Evolutionary conservation across 2,329 filamentous ascomycete species (phyloP).

Genomic region (Fusarium pseudocircinatum): DNA sequence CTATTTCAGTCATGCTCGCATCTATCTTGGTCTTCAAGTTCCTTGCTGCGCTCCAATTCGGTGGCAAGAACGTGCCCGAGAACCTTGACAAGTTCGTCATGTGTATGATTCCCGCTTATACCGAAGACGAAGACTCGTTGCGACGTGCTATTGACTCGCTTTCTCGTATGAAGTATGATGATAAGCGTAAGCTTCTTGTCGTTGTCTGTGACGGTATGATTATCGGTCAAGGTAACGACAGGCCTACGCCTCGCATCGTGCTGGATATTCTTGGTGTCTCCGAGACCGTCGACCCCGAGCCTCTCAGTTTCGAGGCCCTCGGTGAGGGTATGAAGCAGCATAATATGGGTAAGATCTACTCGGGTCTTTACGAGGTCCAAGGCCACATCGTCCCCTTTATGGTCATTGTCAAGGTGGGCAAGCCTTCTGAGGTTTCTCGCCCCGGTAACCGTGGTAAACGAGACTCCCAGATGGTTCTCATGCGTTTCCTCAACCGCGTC

Average conservation of each 20-base stretch:
- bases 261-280: conserved; percentile 96
- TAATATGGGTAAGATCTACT: conserved; percentile 99
- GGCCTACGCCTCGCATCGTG: conserved; percentile 93
- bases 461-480: conserved; percentile 97
- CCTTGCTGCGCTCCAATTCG: conserved; percentile 93
- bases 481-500: conserved; percentile 98
- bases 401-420: conserved; percentile 96
- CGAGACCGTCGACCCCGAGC: conserved; percentile 92
- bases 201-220: conserved; percentile 99
- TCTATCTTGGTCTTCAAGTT: conserved; percentile 95
- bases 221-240: conserved; percentile 97
- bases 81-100: conserved; percentile 99
- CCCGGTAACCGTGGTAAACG: conserved; percentile 98
- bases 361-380: conserved; percentile 95
- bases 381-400: conserved; percentile 98
- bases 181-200: conserved; percentile 95
- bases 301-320: conserved; percentile 94
- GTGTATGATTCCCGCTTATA: conserved; percentile 96
- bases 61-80: conserved; percentile 89
- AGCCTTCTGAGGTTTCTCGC: conserved; percentile 95
- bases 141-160: conserved; percentile 97
- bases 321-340: conserved; percentile 97
- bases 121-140: conserved; percentile 96
- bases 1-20: conserved; percentile 82
- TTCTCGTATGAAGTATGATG: conserved; percentile 94